Evolutionary conservation across 257 asterid species (phyloP), one percentile per base, ranked within the genome.

Genomic region (Euphrasia confusa): DNA sequence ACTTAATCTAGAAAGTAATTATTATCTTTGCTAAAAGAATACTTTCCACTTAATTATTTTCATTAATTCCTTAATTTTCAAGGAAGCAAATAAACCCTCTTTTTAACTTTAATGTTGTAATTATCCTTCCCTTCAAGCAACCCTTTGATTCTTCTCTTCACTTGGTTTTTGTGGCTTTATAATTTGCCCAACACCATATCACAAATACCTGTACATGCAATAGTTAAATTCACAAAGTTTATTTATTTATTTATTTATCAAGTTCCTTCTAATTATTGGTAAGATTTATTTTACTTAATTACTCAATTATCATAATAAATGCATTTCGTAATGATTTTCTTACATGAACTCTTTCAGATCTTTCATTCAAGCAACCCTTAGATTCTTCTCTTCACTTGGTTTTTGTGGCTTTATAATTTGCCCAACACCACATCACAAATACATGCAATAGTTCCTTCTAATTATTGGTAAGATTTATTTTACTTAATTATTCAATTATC

Each of bases 111-210:
- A 5, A 3, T 0, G 1, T 5, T 14, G 54, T 32, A 33, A 27
- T 58, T 7, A 39, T 61, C 67, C 64, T 74, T 59, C 56, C 6
- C 75, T 40, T 66, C 74, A 74, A 74, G 80, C 71, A 66, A 74
- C 71, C 57, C 74, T 71, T 74, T 74, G 80, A 78, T 78, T 68
- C 83, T 78, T 68, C 83, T 68, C 64, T 30, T 28, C 68, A 54
- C 10, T 7, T 35, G 24, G 24, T 2, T 14, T 28, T 49, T 58
- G 44, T 54, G 24, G 57, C 76, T 65, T 74, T 78, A 71, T 63
- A 78, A 49, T 35, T 28, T 10, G 45, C 35, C 62, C 21, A 57
- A 53, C n/a, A 49, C 13, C 39, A 21, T 21, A 21, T 21, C 32
- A 6, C 53, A 45, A 54, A 65, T 7, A 8, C 3, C n/a, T n/a